A percentile compares a stretch with the other conserved stretches of the same genome.
These are phyloP conservation scores for Brachypodium distachyon DNA, from an alignment of 202 grass and related monocot species.

Conservation along the genomic window DNA sequence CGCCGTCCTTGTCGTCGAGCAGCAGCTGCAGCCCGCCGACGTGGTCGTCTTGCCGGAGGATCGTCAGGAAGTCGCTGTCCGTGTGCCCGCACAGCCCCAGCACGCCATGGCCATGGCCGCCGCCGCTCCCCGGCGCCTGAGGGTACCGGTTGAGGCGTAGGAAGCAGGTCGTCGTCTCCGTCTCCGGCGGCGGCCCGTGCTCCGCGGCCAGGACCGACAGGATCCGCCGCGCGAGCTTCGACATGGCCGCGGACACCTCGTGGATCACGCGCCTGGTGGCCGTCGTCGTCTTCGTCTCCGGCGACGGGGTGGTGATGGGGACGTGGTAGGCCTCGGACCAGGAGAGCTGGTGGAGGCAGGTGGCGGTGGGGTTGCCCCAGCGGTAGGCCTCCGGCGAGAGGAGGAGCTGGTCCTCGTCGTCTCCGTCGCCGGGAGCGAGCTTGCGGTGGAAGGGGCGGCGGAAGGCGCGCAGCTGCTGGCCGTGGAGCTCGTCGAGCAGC, in stretches of 20 bases:
- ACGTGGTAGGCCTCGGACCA: slow-evolving; percentile 93
- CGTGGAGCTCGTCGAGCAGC: slow-evolving; percentile 23
- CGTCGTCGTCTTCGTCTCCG: neutral
- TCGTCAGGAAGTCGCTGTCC: slow-evolving; percentile 68
- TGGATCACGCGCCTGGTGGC: slow-evolving; percentile 31
- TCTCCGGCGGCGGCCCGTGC: no score
- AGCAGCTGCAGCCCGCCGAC: slow-evolving; percentile 54
- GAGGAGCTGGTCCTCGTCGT: slow-evolving; percentile 20
- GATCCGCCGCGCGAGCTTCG: slow-evolving; percentile 35
- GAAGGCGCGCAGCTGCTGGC: slow-evolving; percentile 38
- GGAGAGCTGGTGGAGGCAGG: slow-evolving; percentile 46
- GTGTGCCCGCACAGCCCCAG: slow-evolving; percentile 66
- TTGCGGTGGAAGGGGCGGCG: slow-evolving; percentile 50
- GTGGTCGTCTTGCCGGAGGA: slow-evolving; percentile 42
- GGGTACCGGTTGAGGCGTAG: slow-evolving; percentile 72
- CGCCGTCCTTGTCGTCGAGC: no score
- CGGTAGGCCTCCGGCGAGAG: slow-evolving; percentile 60
- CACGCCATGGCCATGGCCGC: no score
- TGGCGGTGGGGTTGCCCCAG: slow-evolving; percentile 62
- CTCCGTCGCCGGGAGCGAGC: no score
- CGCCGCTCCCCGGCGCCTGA: slow-evolving; percentile 20
- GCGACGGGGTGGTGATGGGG: slow-evolving; percentile 17
- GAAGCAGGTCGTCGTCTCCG: slow-evolving; percentile 61
- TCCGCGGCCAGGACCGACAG: slow-evolving; percentile 18
- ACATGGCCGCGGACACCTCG: slow-evolving; percentile 37